phyloP scores from a whole-genome alignment of 257 asterid genomes.

The Ballota nigra region DNA sequence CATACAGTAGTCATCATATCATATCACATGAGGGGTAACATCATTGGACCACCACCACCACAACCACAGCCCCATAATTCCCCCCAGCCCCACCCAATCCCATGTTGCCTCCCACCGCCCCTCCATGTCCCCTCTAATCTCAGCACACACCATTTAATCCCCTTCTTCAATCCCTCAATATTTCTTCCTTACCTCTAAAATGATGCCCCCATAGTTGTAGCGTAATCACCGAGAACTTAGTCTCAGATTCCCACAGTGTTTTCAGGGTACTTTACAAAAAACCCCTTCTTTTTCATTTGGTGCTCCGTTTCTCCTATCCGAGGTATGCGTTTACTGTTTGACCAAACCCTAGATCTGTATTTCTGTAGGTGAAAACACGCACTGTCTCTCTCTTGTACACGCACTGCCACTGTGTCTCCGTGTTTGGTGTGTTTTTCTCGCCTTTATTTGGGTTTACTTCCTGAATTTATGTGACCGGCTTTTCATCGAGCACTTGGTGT shows the following conservation, averaged over 20 bases:
- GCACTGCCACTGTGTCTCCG: slow-evolving; percentile 31
- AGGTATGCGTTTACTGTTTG: slow-evolving; percentile 48
- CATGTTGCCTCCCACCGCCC: slow-evolving; percentile 61
- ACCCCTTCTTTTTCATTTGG: slow-evolving; percentile 26
- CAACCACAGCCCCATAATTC: slow-evolving; percentile 39
- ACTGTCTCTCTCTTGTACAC: slow-evolving; percentile 22
- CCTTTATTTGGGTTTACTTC: slow-evolving; percentile 5
- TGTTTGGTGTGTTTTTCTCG: slow-evolving; percentile 17
- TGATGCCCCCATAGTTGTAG: slow-evolving; percentile 35
- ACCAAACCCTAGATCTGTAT: slow-evolving; percentile 95
- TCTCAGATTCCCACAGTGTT: slow-evolving; percentile 14
- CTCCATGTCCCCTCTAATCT: slow-evolving; percentile 57
- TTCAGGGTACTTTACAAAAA: slow-evolving; percentile 30
- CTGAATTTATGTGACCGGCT: slow-evolving; percentile 31
- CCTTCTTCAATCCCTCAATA: slow-evolving; percentile 6
- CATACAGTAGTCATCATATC: slow-evolving; percentile 34
- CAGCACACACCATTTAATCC: slow-evolving; percentile 36
- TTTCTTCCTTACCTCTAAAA: slow-evolving; percentile 18
- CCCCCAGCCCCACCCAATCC: slow-evolving; percentile 46
- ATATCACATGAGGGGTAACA: slow-evolving; percentile 44
- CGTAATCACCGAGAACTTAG: not conserved
- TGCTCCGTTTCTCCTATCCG: slow-evolving; percentile 24
- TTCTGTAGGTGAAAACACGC: slow-evolving; percentile 54
- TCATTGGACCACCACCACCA: slow-evolving; percentile 68
- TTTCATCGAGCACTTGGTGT: slow-evolving; percentile 21